These are phyloP conservation scores for Annulohypoxylon nitens DNA, from an alignment of 495 filamentous ascomycete species.

Conservation along the genomic window DNA sequence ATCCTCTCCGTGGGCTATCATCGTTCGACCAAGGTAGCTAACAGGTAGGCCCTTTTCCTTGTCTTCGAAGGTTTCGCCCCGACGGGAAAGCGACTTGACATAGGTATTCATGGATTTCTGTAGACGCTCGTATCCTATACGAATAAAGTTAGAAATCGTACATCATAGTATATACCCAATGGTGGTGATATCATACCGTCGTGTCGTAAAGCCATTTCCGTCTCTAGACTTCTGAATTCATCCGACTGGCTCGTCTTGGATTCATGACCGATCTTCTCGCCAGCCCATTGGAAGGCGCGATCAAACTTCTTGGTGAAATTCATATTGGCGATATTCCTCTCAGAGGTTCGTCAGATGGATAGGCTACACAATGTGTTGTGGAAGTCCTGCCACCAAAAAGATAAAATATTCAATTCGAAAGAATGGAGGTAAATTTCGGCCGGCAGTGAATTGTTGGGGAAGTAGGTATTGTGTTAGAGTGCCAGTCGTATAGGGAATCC, in stretches of 20 bases:
- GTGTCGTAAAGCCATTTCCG: conserved; percentile 91
- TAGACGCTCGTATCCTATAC: conserved; percentile 72
- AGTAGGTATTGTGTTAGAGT: conserved; percentile 2
- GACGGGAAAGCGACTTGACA: conserved; percentile 90
- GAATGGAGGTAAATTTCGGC: not conserved
- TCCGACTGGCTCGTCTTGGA: conserved; percentile 89
- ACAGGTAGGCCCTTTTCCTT: conserved; percentile 82
- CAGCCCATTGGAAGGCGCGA: conserved; percentile 98
- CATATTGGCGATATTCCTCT: conserved; percentile 64
- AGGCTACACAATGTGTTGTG: conserved; percentile 12
- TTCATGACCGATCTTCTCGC: conserved; percentile 96
- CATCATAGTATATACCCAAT: not conserved
- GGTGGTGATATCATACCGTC: conserved; percentile 72
- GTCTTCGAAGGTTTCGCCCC: conserved; percentile 86
- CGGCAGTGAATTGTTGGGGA: conserved; percentile 16
- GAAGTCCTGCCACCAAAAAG: conserved; percentile 36
- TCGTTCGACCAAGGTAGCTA: conserved; percentile 84
- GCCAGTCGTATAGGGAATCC: not conserved
- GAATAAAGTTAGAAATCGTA: not conserved
- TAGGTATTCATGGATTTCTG: conserved; percentile 91
- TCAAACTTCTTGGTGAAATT: conserved; percentile 97
- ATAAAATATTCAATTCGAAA: conserved; percentile 2
- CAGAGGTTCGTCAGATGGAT: conserved; percentile 6
- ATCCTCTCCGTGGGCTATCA: conserved; percentile 93
- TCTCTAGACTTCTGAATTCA: conserved; percentile 92